phyloP scores from a whole-genome alignment of 345 rosid genomes.

The Viola odorata region DNA sequence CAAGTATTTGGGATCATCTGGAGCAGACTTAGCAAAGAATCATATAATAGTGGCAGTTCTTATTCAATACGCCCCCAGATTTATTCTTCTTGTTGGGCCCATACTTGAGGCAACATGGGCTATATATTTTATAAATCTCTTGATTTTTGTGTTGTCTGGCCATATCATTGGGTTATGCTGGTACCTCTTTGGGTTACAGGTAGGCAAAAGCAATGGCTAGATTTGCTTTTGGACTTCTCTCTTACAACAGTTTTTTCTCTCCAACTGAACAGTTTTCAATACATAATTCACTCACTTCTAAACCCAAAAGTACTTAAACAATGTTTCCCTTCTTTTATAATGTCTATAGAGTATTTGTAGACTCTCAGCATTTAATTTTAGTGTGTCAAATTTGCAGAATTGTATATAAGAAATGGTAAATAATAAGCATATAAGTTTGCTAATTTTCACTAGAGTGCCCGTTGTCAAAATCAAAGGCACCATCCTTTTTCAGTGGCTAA shows the following conservation, averaged over 20 bases:
- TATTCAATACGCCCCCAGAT: constrained; percentile 64
- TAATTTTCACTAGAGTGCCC: too few species aligned
- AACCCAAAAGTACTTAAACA: too few species aligned
- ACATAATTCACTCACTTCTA: neutral
- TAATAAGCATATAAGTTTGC: too few species aligned
- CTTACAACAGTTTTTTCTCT: neutral
- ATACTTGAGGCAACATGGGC: constrained; percentile 88
- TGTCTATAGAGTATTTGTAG: too few species aligned
- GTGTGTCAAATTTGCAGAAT: too few species aligned
- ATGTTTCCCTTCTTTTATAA: too few species aligned
- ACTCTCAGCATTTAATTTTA: too few species aligned
- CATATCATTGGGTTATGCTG: constrained; percentile 79
- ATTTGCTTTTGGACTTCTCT: constrained; percentile 3
- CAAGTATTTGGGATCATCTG: constrained; percentile 26
- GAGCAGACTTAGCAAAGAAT: constrained; percentile 65
- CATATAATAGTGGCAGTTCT: constrained; percentile 54
- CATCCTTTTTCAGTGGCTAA: too few species aligned
- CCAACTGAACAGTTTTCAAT: neutral
- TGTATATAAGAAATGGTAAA: too few species aligned
- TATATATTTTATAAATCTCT: constrained; percentile 74
- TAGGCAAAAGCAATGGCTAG: constrained; percentile 12
- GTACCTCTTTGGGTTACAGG: constrained; percentile 92
- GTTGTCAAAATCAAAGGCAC: too few species aligned
- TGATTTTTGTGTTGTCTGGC: constrained; percentile 63
- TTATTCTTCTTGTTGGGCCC: constrained; percentile 65